phyloP scores from a whole-genome alignment of 2,329 filamentous ascomycete species.

The Neonectria neomacrospora region DNA sequence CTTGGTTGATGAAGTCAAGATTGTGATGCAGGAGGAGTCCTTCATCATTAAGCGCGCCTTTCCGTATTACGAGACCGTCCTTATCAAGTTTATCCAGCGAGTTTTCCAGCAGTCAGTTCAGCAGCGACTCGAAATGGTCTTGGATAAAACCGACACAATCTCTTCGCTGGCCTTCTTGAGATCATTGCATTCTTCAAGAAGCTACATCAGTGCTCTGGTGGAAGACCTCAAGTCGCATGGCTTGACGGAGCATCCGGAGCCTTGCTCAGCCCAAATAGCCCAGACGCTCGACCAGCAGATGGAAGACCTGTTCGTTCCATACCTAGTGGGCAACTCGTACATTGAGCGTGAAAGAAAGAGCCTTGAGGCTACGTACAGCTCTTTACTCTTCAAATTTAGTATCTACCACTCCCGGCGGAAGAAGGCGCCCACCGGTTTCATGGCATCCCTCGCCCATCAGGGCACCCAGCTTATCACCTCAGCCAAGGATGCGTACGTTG shows the following conservation, averaged over 20 bases:
- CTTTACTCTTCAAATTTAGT: constrained; percentile 93
- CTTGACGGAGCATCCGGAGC: constrained; percentile 93
- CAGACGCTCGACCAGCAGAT: constrained; percentile 78
- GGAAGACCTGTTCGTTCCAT: constrained; percentile 80
- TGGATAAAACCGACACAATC: constrained; percentile 92
- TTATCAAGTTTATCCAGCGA: constrained; percentile 92
- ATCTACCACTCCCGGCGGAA: constrained; percentile 92
- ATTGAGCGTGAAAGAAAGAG: constrained; percentile 76
- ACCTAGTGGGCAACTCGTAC: constrained; percentile 75
- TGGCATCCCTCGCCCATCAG: constrained; percentile 89
- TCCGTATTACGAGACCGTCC: constrained; percentile 93
- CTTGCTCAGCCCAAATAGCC: constrained; percentile 86
- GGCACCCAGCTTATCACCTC: constrained; percentile 89
- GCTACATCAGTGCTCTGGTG: constrained; percentile 86
- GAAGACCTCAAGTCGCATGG: constrained; percentile 96
- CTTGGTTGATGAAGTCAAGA: constrained; percentile 90
- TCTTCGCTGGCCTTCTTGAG: constrained; percentile 93
- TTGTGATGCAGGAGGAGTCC: constrained; percentile 96
- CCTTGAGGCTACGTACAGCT: constrained; percentile 86
- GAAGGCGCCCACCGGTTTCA: constrained; percentile 90
- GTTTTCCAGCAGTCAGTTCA: constrained; percentile 99
- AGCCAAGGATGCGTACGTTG: constrained; percentile 91
- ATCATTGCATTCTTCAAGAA: constrained; percentile 88
- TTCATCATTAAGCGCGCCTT: constrained; percentile 97
- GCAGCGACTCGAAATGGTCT: constrained; percentile 91